Conservation (phyloP, 129 eudicot species). For the Flaveria linearis region DNA sequence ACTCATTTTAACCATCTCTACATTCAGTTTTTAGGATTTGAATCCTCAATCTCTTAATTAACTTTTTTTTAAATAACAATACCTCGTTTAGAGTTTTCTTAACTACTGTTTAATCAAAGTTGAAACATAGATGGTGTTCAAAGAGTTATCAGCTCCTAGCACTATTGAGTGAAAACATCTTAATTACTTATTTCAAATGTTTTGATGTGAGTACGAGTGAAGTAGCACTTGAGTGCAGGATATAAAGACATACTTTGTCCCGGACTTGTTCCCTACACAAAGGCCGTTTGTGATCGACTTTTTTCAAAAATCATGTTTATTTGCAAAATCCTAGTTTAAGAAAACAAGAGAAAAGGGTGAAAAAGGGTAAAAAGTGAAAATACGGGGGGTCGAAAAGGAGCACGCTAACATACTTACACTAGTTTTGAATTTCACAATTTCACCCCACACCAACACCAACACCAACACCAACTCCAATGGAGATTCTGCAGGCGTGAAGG, state of each 20-base stretch:
- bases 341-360: constrained; percentile 26
- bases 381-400: constrained; percentile 49
- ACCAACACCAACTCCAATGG: constrained; percentile 32
- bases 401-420: constrained; percentile 49
- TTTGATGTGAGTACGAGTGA: background rate
- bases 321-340: too few species aligned
- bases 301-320: constrained; percentile 30
- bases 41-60: too few species aligned
- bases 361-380: constrained; percentile 35
- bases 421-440: constrained; percentile 34
- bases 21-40: too few species aligned
- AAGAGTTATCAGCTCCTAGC: too few species aligned
- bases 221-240: constrained; percentile 8
- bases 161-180: too few species aligned
- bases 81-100: too few species aligned
- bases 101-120: too few species aligned
- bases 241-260: constrained; percentile 18
- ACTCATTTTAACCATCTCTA: too few species aligned
- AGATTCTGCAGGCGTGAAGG: constrained; percentile 60
- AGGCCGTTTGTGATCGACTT: constrained; percentile 30
- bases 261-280: constrained; percentile 5
- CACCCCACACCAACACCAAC: background rate
- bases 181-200: too few species aligned
- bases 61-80: too few species aligned
- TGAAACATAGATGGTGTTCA: too few species aligned